Base-by-base conservation (phyloP, 2,329 filamentous ascomycete genomes). In the Madurella fahalii region DNA sequence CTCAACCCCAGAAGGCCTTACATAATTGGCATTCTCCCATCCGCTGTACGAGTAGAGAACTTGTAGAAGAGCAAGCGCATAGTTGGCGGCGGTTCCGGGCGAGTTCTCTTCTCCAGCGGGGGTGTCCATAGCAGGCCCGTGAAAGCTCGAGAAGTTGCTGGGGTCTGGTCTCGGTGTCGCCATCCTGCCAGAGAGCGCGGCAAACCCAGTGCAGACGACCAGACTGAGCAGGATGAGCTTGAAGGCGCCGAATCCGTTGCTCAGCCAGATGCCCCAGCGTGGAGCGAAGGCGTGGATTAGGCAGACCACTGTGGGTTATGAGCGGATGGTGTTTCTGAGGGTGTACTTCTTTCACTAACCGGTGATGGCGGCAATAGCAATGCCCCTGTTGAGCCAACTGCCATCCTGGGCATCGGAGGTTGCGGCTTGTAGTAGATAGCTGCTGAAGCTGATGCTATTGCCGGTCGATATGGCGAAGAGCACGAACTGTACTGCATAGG, bases 11-110 rank as follows among this genome's bases (percentile, higher is more conserved):
- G 12, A 31, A 9, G 2, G n/a, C 45, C 59, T 20, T 43, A 64
- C 65, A 54, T 72, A 73, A 18, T 71, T 72, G 20, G 71, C 69
- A 51, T 72, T 72, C 57, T 73, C 71, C 70, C 70, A 73, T 3
- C 71, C 71, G 40, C 67, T 67, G 50, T 70, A 73, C 7, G 69
- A 60, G 53, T 71, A 73, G 13, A 72, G 58, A 8, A 73, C 67
- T 43, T 70, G 66, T 44, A 68, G 63, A 30, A 69, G 60, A 7
- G 66, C 69, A 40, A 69, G 64, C 8, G 68, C 63, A 54, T 69
- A 71, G 7, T 65, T 63, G 13, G 65, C 64, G 1, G 61, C 60
- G 4, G 58, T 43, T 4, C 56, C 55, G 1, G 54, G 47, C 1
- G 49, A 18, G 13, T 54, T 34, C 37, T 51, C 43, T 8, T 17